Evolutionary conservation across 805 yeast species (phyloP), one percentile per base, ranked within the genome.

Genomic region (Priceomyces carsonii): DNA sequence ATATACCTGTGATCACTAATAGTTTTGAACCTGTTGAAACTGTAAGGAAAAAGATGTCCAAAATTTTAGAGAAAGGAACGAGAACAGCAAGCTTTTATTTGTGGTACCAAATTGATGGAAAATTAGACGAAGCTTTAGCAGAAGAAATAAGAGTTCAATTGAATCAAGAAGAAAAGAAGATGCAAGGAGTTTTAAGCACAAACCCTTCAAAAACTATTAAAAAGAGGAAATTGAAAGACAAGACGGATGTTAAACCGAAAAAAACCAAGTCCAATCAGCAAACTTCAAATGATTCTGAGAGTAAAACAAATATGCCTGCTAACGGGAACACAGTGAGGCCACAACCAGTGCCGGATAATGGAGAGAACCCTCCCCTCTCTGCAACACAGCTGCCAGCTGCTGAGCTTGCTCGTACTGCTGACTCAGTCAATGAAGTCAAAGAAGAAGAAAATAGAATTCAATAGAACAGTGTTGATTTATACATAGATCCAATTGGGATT

Each of bases 31-130:
- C 79, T 2, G 49, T 68, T 10, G 77, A 75, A 2, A 67, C 74
- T 12, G 91, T 82, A 0, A 75, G 71, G 32, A 58, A 61, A 12
- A 61, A 70, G 13, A 88, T 91, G 96, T 68, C 70, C 25, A 62
- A 69, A 7, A 73, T 82, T 3, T 55, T 88, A 36, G 63, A 66
- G 10, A 63, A 59, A 13, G 95, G 96, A 1, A 66, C 69, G 1
- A 69, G 88, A 39, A 60, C 79, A 3, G 63, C 82, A 5, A 76
- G 76, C 21, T 77, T 78, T 47, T 75, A 83, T 53, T 63, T 88
- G 14, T 89, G 96, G 96, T 86, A 82, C 50, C 87, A 85, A 48
- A 69, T 91, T 8, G 93, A 85, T 56, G 90, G 88, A 0, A 71
- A 75, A 29, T 75, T 78, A 35, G 93, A 85, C 53, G 86, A 80